Evolutionary conservation across 2,329 filamentous ascomycete species (phyloP).

Genomic region (Aspergillus sclerotialis): DNA sequence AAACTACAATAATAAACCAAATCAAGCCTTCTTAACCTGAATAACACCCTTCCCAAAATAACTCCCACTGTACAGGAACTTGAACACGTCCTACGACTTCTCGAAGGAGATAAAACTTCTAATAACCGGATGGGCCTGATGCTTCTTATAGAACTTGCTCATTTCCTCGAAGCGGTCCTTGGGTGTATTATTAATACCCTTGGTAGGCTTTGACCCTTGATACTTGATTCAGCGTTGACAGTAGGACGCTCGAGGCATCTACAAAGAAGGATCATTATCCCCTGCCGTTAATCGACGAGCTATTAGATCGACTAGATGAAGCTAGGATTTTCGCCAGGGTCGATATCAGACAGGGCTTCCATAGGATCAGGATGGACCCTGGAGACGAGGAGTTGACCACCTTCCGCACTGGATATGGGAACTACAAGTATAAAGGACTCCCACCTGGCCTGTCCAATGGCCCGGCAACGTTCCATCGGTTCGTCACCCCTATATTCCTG

Average conservation of each 20-base stretch:
- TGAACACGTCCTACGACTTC: slow-evolving; percentile 46
- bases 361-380: neutral
- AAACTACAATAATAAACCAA: too few species aligned
- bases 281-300: slow-evolving; percentile 18
- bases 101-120: slow-evolving; percentile 50
- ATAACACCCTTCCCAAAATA: slow-evolving; percentile 53
- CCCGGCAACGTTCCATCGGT: slow-evolving; percentile 5
- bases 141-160: slow-evolving; percentile 26
- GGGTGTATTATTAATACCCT: slow-evolving; percentile 58
- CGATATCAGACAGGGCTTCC: slow-evolving; percentile 10
- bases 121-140: slow-evolving; percentile 37
- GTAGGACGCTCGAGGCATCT: slow-evolving; percentile 21
- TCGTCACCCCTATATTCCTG: slow-evolving; percentile 1
- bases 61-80: slow-evolving; percentile 45
- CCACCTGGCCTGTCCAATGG: slow-evolving; percentile 4
- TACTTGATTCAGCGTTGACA: slow-evolving; percentile 24
- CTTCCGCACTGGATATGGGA: slow-evolving; percentile 2
- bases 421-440: slow-evolving; percentile 1
- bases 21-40: slow-evolving; percentile 28
- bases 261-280: slow-evolving; percentile 24
- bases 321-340: slow-evolving; percentile 14
- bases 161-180: slow-evolving; percentile 44
- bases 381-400: neutral
- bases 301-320: slow-evolving; percentile 10
- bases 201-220: too few species aligned